phyloP scores from a whole-genome alignment of 805 yeast species.

The Candida xiaguanensis region DNA sequence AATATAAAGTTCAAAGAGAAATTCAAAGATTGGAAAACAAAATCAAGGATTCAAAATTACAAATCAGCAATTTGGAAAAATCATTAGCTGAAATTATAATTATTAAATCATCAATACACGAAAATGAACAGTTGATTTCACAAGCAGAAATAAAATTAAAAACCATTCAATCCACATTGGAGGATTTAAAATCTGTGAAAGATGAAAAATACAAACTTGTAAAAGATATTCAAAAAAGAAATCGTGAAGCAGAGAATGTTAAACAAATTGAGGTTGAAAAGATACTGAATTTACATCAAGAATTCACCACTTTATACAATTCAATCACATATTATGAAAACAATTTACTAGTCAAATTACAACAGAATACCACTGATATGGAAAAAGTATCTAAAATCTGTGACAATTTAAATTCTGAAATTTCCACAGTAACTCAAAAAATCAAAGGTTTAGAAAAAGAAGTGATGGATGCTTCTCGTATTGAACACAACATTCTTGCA shows the following conservation, averaged over 20 bases:
- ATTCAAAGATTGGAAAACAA: constrained; percentile 43
- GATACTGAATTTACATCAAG: constrained; percentile 4
- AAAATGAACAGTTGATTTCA: constrained; percentile 20
- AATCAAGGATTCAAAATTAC: constrained; percentile 50
- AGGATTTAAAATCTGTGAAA: constrained; percentile 11
- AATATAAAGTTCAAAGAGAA: constrained; percentile 44
- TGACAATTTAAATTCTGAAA: constrained; percentile 13
- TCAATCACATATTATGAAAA: constrained; percentile 19
- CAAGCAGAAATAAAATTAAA: constrained; percentile 21
- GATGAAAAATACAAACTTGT: constrained; percentile 7
- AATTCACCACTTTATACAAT: constrained; percentile 9
- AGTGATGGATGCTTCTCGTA: constrained; percentile 53
- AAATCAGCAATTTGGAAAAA: constrained; percentile 51
- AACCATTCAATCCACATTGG: constrained; percentile 19
- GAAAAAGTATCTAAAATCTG: constrained; percentile 20
- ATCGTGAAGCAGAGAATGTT: constrained; percentile 5
- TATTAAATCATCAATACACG: constrained; percentile 35
- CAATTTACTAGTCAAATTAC: constrained; percentile 17
- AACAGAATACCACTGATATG: constrained; percentile 19
- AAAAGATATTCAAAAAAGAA: constrained; percentile 9
- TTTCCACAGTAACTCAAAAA: constrained; percentile 19
- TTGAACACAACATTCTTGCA: constrained; percentile 60
- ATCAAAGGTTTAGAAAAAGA: constrained; percentile 36
- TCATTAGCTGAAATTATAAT: constrained; percentile 45
- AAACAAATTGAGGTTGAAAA: constrained; percentile 8